A percentile compares a stretch with the other conserved stretches of the same genome.
Conservation (phyloP, 805 yeast species). For the Saturnispora mendoncae region DNA sequence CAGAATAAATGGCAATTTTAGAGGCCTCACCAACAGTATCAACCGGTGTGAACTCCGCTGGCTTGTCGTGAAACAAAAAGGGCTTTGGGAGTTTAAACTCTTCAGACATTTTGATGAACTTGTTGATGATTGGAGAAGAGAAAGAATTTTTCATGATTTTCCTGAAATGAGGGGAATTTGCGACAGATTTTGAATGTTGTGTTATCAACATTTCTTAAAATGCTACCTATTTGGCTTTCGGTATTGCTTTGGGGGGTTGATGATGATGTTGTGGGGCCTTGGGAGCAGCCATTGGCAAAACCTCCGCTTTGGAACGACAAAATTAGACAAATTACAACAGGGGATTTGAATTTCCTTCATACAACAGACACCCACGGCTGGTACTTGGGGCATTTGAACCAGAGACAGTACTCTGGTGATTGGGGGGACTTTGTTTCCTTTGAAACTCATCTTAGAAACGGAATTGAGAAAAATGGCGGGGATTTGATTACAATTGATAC, state of each 20-base stretch:
- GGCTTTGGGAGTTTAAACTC: constrained; percentile 25
- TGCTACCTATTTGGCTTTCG: neutral
- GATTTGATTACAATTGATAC: constrained; percentile 76
- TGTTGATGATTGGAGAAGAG: no score
- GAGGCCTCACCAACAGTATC: constrained; percentile 26
- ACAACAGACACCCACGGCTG: constrained; percentile 98
- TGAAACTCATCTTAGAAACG: constrained; percentile 37
- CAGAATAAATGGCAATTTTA: constrained; percentile 24
- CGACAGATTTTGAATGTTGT: no score
- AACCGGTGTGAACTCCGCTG: constrained; percentile 20
- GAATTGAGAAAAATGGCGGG: constrained; percentile 28
- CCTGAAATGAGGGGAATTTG: no score
- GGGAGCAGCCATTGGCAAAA: neutral
- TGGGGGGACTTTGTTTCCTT: constrained; percentile 91
- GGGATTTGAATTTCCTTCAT: constrained; percentile 75
- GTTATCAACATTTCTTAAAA: no score
- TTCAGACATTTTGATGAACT: constrained; percentile 5
- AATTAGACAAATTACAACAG: constrained; percentile 32
- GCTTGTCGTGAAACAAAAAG: constrained; percentile 19
- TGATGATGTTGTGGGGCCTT: neutral
- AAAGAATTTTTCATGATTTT: no score
- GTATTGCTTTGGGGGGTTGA: neutral
- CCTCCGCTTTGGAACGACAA: constrained; percentile 1
- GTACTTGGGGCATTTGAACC: constrained; percentile 84
- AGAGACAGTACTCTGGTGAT: constrained; percentile 67